These are phyloP conservation scores for Malus sylvestris DNA, from an alignment of 306 rosid species.

Conservation along the genomic window DNA sequence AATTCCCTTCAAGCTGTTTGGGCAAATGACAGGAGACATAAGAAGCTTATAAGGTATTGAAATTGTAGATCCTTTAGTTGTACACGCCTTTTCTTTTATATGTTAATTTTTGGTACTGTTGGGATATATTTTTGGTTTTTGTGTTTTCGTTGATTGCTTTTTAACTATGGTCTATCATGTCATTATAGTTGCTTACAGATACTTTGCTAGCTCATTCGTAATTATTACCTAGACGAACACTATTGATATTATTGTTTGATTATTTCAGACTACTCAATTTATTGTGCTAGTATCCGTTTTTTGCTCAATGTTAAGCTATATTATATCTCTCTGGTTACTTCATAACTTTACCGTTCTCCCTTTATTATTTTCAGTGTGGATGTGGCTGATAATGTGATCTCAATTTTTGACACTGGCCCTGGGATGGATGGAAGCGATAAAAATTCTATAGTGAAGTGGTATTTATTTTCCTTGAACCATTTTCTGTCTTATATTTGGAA, in stretches of 20 bases:
- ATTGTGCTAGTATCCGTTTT: neutral
- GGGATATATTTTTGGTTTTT: neutral
- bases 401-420: conserved; percentile 56
- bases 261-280: neutral
- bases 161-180: neutral
- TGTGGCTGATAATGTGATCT: conserved; percentile 19
- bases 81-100: neutral
- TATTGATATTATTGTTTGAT: neutral
- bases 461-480: neutral
- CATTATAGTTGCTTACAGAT: neutral
- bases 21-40: conserved; percentile 23
- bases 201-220: neutral
- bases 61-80: neutral
- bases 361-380: conserved; percentile 38
- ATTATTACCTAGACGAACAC: neutral
- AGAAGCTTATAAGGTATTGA: conserved; percentile 34
- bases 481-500: neutral
- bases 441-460: conserved; percentile 55
- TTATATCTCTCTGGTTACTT: neutral
- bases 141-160: neutral
- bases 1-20: conserved; percentile 71
- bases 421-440: conserved; percentile 63
- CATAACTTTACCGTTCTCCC: neutral
- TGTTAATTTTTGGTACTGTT: neutral
- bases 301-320: neutral